These are phyloP conservation scores for Candida glaebosa DNA, from an alignment of 805 yeast species.

Conservation along the genomic window DNA sequence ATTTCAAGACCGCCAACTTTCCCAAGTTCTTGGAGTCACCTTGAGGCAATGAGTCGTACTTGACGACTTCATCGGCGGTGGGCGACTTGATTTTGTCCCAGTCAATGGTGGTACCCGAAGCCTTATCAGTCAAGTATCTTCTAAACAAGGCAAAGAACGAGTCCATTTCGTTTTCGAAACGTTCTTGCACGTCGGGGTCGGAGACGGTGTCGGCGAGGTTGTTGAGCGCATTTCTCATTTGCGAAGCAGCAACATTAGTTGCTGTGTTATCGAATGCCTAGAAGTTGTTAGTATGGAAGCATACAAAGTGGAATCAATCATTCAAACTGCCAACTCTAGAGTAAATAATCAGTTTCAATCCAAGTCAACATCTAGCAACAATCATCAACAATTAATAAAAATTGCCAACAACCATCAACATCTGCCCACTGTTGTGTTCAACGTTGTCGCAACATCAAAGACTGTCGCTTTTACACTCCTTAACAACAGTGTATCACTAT, in stretches of 20 bases:
- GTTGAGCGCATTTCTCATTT: conserved; percentile 95
- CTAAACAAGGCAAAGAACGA: conserved; percentile 90
- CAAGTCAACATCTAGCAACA: too few species aligned
- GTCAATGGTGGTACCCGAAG: conserved; percentile 75
- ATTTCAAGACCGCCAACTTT: conserved; percentile 90
- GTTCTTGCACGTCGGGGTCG: conserved; percentile 44
- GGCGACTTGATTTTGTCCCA: conserved; percentile 98
- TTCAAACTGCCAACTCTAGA: not conserved
- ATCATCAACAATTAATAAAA: too few species aligned
- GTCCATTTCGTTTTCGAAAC: conserved; percentile 90
- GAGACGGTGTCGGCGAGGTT: conserved; percentile 78
- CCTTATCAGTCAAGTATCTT: conserved; percentile 86
- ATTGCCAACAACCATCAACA: too few species aligned
- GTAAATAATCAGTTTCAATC: conserved; percentile 1
- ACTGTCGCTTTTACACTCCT: too few species aligned
- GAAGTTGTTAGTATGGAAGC: conserved; percentile 17
- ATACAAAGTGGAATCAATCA: not conserved
- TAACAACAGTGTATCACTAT: too few species aligned
- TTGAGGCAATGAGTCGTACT: conserved; percentile 51
- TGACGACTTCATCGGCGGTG: conserved; percentile 81
- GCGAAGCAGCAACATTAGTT: conserved; percentile 93
- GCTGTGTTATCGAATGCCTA: conserved; percentile 93
- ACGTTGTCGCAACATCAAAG: too few species aligned
- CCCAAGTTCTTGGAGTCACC: conserved; percentile 48
- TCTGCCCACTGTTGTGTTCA: too few species aligned